Evolutionary conservation across 2,329 filamentous ascomycete species (phyloP).

Genomic region (Colletotrichum caudatum): DNA sequence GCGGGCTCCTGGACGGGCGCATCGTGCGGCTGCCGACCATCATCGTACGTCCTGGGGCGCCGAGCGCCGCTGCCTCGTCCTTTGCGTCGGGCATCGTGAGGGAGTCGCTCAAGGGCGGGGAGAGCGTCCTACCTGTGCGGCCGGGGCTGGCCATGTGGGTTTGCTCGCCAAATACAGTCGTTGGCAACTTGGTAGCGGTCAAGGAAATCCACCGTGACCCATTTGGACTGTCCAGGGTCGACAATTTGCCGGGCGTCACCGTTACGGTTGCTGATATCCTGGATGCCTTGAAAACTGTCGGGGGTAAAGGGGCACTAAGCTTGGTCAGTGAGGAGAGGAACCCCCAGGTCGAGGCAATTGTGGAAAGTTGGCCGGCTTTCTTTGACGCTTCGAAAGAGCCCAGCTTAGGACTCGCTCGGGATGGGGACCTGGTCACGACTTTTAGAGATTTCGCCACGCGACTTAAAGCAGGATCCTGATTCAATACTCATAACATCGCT

Average conservation of each 20-base stretch:
- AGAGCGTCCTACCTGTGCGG: slow-evolving; percentile 58
- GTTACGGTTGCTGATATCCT: slow-evolving; percentile 67
- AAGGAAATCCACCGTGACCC: slow-evolving; percentile 55
- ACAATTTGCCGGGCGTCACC: slow-evolving; percentile 65
- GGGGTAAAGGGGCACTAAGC: slow-evolving; percentile 57
- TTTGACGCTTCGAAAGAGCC: slow-evolving; percentile 65
- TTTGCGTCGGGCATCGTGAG: slow-evolving; percentile 73
- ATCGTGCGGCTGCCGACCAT: slow-evolving; percentile 70
- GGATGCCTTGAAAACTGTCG: slow-evolving; percentile 61
- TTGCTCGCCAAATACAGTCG: slow-evolving; percentile 59
- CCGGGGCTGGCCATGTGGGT: slow-evolving; percentile 60
- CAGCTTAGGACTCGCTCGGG: slow-evolving; percentile 62
- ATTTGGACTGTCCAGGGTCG: slow-evolving; percentile 56
- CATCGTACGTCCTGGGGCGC: slow-evolving; percentile 69
- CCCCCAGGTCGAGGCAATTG: slow-evolving; percentile 60
- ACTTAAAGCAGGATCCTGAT: slow-evolving; percentile 5
- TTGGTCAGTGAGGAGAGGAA: slow-evolving; percentile 63
- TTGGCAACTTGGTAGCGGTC: slow-evolving; percentile 59
- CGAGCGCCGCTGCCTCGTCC: slow-evolving; percentile 70
- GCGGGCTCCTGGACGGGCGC: slow-evolving; percentile 68
- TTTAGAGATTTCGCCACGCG: slow-evolving; percentile 43
- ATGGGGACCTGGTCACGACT: slow-evolving; percentile 54
- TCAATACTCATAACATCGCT: too few species aligned
- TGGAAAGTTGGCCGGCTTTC: slow-evolving; percentile 65
- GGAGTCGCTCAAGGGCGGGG: slow-evolving; percentile 65